A percentile compares a stretch with the other conserved stretches of the same genome.
Conservation (phyloP, 164 flowering plant species). For the Santalum album region DNA sequence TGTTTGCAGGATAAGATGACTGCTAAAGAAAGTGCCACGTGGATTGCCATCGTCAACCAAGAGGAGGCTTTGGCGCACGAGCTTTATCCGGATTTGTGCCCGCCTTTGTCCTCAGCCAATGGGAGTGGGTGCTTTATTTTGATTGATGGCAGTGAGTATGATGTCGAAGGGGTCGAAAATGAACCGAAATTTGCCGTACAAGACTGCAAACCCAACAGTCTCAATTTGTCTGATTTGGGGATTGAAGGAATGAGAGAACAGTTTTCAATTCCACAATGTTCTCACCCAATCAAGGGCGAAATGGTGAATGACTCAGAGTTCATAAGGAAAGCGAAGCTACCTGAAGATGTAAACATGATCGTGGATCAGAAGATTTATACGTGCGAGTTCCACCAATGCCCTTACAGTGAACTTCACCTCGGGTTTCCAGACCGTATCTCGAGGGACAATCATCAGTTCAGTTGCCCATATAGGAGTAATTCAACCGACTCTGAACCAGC, state of each 20-base stretch:
- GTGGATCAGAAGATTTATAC: constrained; percentile 37
- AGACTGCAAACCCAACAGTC: constrained; percentile 30
- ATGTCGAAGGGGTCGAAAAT: constrained; percentile 43
- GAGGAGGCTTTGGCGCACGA: constrained; percentile 42
- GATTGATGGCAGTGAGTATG: constrained; percentile 40
- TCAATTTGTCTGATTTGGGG: constrained; percentile 13
- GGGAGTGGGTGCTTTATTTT: constrained; percentile 32
- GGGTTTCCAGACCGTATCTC: constrained; percentile 40
- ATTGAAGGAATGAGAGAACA: constrained; percentile 13
- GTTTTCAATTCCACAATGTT: constrained; percentile 14
- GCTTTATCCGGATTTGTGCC: constrained; percentile 38
- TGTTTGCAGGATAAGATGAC: constrained; percentile 63
- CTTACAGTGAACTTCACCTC: constrained; percentile 27
- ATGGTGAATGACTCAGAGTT: constrained; percentile 23
- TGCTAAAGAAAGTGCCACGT: constrained; percentile 49
- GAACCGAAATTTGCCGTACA: constrained; percentile 27
- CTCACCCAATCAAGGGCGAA: constrained; percentile 27
- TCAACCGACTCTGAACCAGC: constrained; percentile 23
- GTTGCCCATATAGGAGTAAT: constrained; percentile 24
- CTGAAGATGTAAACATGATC: constrained; percentile 11
- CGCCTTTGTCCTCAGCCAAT: constrained; percentile 22
- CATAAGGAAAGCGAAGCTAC: constrained; percentile 36
- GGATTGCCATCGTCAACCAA: constrained; percentile 47
- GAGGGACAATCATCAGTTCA: constrained; percentile 45
- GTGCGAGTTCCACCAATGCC: constrained; percentile 39